phyloP scores from a whole-genome alignment of 805 yeast species.

The Yarrowia osloensis region DNA sequence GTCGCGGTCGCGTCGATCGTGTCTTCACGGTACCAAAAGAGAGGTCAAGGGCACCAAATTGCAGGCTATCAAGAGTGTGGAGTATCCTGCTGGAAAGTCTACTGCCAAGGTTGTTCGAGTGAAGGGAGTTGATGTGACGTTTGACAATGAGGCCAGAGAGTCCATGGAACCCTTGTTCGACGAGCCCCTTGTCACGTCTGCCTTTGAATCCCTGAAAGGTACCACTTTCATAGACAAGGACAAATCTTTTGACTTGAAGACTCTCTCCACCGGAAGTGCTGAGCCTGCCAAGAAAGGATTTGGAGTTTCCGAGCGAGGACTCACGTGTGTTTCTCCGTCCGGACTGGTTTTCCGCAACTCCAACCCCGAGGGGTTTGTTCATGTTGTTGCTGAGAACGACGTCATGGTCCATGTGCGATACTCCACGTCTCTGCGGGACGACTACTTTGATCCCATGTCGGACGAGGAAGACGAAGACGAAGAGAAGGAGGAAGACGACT shows the following conservation, averaged over 20 bases:
- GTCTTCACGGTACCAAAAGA: too few species aligned
- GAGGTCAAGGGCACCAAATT: too few species aligned
- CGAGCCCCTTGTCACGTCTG: background rate
- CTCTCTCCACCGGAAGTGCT: background rate
- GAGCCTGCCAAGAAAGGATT: too few species aligned
- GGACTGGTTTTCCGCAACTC: background rate
- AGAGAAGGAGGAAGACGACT: background rate
- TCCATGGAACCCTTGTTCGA: background rate
- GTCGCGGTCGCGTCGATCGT: background rate
- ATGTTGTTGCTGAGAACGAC: background rate
- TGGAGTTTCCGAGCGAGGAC: background rate
- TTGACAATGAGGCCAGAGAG: background rate
- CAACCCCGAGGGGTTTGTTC: background rate
- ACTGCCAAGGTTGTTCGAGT: background rate
- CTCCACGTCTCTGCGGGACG: too few species aligned
- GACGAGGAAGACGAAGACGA: background rate
- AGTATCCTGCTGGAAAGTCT: background rate
- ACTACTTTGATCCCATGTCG: background rate
- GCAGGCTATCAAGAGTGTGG: background rate
- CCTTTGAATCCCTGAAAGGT: too few species aligned
- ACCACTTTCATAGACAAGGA: background rate
- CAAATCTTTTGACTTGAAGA: background rate
- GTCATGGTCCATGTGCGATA: background rate
- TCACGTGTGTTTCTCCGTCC: background rate
- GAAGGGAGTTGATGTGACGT: background rate